Percentiles rank a stretch among this genome's conserved stretches.
These are phyloP conservation scores for Trichosporon asahii DNA, from an alignment of 1,284 basidiomycete species.

Conservation along the genomic window DNA sequence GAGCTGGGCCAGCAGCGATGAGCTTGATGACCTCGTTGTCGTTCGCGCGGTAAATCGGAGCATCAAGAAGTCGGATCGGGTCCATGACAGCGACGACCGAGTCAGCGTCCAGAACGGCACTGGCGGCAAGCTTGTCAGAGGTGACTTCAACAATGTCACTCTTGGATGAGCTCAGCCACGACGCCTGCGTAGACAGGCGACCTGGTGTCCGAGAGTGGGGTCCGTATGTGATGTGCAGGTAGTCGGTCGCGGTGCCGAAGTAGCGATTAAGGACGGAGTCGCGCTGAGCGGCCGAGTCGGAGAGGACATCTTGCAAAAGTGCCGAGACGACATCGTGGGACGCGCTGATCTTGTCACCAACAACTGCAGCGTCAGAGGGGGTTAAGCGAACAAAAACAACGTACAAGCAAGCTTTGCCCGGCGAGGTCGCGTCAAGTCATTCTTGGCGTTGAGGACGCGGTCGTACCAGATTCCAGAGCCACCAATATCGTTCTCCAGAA, in stretches of 20 bases:
- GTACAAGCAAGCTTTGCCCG: constrained; percentile 35
- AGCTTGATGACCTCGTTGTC: constrained; percentile 2
- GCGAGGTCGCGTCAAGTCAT: constrained; percentile 24
- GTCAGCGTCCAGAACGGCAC: constrained; percentile 26
- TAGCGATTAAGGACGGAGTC: constrained; percentile 30
- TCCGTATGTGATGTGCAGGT: constrained; percentile 24
- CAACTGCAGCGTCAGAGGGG: constrained; percentile 27
- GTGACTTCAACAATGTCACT: constrained; percentile 37
- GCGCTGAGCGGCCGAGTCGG: constrained; percentile 29
- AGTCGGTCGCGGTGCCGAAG: constrained; percentile 20
- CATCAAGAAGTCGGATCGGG: constrained; percentile 38
- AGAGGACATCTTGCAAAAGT: constrained; percentile 42
- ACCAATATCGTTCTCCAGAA: constrained; percentile 41
- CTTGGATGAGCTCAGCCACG: constrained; percentile 35
- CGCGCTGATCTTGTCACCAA: constrained; percentile 36
- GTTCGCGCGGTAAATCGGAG: constrained; percentile 16
- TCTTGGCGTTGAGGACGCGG: constrained; percentile 25
- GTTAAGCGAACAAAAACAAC: not conserved
- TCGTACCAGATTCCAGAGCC: constrained; percentile 38
- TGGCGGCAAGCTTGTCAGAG: constrained; percentile 8
- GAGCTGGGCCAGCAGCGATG: constrained; percentile 19
- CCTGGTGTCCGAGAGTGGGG: constrained; percentile 14
- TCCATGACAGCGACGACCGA: constrained; percentile 44
- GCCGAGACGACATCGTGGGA: constrained; percentile 44
- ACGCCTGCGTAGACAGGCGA: constrained; percentile 28